Conservation (phyloP, 805 yeast species). For the Myxozyma neglecta region DNA sequence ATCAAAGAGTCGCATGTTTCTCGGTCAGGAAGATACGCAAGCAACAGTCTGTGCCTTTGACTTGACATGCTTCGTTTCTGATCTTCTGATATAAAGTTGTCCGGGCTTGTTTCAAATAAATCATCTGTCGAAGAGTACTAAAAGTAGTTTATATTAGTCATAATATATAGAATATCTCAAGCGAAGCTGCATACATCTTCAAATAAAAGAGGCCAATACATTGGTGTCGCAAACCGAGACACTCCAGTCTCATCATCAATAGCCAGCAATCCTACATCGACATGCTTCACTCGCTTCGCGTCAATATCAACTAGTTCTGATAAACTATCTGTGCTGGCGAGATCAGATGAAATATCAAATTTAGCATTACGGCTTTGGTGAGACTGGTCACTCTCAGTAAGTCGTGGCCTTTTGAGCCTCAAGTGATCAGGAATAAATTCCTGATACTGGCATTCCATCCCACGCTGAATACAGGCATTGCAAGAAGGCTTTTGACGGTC, state of each 20-base stretch:
- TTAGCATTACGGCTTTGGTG: neutral
- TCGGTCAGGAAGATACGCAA: conserved; percentile 2
- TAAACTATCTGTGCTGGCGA: neutral
- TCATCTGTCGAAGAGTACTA: neutral
- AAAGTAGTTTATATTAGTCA: neutral
- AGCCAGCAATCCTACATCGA: neutral
- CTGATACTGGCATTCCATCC: neutral
- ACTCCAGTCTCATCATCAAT: conserved; percentile 8
- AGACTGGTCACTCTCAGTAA: neutral
- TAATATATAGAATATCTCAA: neutral
- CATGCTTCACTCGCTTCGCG: neutral
- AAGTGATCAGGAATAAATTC: neutral
- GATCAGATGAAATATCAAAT: neutral
- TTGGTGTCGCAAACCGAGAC: conserved; percentile 1
- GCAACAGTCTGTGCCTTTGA: neutral
- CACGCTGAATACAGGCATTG: neutral
- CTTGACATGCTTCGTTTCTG: neutral
- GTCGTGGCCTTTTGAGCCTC: neutral
- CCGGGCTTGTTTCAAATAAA: neutral
- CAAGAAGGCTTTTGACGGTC: conserved; percentile 6
- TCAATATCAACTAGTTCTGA: neutral
- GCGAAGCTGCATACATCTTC: neutral
- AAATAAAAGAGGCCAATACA: conserved; percentile 6
- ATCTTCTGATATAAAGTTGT: neutral
- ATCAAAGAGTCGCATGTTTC: neutral